Percentiles rank a stretch among this genome's conserved stretches.
phyloP scores from a whole-genome alignment of 2,329 filamentous ascomycete species.

The Colletotrichum lentis region DNA sequence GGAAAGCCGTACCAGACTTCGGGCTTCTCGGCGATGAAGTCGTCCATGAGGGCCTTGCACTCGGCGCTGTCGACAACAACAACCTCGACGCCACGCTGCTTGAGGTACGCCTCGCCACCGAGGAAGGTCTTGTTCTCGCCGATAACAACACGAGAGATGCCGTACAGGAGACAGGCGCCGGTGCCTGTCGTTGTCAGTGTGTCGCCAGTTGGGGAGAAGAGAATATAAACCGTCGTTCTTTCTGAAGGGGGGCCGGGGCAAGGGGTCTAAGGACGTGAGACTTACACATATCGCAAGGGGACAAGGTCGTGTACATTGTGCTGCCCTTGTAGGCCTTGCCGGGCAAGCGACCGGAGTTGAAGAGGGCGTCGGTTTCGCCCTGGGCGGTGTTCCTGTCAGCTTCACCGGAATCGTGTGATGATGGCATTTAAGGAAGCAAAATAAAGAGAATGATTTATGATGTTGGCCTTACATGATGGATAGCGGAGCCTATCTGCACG shows the following conservation, averaged over 20 bases:
- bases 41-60: conserved; percentile 74
- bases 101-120: conserved; percentile 76
- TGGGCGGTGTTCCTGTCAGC: conserved; percentile 46
- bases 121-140: conserved; percentile 80
- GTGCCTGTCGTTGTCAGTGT: conserved; percentile 53
- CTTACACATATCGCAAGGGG: conserved; percentile 79
- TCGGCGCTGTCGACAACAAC: conserved; percentile 72
- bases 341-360: conserved; percentile 75
- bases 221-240: neutral
- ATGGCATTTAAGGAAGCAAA: no score
- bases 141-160: conserved; percentile 76
- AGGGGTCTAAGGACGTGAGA: neutral
- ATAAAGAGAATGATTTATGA: neutral
- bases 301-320: conserved; percentile 86
- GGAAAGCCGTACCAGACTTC: conserved; percentile 68
- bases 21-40: conserved; percentile 76
- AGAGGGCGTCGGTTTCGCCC: conserved; percentile 80
- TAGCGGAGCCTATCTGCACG: conserved; percentile 75
- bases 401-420: neutral
- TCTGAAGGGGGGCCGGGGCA: neutral
- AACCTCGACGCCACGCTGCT: conserved; percentile 73
- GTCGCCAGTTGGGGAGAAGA: neutral
- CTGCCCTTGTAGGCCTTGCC: conserved; percentile 70
- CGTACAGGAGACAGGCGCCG: conserved; percentile 79
- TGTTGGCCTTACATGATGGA: conserved; percentile 67